Evolutionary conservation across 768 basidiomycete genomes (phyloP).

Genomic region (Kwoniella botswanensis): DNA sequence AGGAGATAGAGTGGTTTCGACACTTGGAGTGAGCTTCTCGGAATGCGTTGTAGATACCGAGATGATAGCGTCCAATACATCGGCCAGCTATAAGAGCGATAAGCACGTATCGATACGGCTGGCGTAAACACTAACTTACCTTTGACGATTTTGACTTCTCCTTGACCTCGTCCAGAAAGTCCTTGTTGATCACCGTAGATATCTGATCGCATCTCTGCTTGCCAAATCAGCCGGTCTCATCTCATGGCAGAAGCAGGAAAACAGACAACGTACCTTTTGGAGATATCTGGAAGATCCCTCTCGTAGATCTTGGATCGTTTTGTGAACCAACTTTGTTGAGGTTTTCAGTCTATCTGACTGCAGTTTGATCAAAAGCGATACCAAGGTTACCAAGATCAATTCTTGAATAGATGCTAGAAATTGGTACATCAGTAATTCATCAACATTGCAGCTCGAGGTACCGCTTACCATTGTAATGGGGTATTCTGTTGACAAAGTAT

Average conservation of each 20-base stretch:
- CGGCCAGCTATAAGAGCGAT: constrained; percentile 12
- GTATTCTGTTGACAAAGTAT: not conserved
- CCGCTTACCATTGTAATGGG: constrained; percentile 1
- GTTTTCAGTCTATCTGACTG: too few species aligned
- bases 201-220: constrained; percentile 23
- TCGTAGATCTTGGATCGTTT: not conserved
- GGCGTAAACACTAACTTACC: constrained; percentile 8
- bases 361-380: constrained; percentile 1
- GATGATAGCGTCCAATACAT: constrained; percentile 18
- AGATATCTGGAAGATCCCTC: constrained; percentile 4
- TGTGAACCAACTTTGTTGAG: not conserved
- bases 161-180: constrained; percentile 18
- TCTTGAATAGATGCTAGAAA: constrained; percentile 28
- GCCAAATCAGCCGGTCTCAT: not conserved
- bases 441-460: not conserved
- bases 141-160: not conserved
- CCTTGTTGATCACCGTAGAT: not conserved
- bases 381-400: constrained; percentile 20
- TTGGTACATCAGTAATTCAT: not conserved
- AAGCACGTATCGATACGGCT: not conserved
- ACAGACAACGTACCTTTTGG: constrained; percentile 11
- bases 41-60: not conserved
- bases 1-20: not conserved
- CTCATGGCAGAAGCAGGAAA: not conserved
- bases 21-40: not conserved